Evolutionary conservation across 208 protist species (phyloP), one percentile per base, ranked within the genome.

Genomic region (Crithidia acanthocephali): DNA sequence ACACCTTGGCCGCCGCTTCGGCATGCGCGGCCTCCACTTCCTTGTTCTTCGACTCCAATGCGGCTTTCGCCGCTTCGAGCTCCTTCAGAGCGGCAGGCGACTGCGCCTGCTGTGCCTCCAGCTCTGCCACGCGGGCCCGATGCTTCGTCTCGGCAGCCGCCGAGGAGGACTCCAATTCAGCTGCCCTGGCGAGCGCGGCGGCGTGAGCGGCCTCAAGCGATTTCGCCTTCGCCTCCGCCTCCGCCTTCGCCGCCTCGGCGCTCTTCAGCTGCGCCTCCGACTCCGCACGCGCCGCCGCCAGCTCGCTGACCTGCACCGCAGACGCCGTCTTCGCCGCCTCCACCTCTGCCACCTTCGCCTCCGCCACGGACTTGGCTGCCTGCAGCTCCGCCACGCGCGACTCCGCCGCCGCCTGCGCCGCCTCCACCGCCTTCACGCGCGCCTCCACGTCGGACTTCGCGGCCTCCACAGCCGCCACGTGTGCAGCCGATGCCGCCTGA

Each of bases 11-110:
- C 35, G 25, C 37, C 5, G 52, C 27, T 1, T 37, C 33, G 2
- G 55, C 40, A 23, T 56, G 47, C 20, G 40, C 18, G 2, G 68
- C 68, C 57, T 58, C n/a, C 20, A 72, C 40, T 27, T 64, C 44
- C 28, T 45, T 20, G 25, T 42, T 28, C 28, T 37, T 37, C 15
- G 67, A 20, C 20, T 64, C 67, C 44, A 42, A 25, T 3, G 2
- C 25, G 2, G 30, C 47, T 5, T 35, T 40, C 18, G 67, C 67
- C 7, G 67, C 56, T n/a, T n/a, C n/a, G n/a, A n/a, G n/a, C n/a
- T n/a, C 23, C 23, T 37, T 15, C 57, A 10, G 11, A 11, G 2
- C 13, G 4, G 23, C 23, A 1, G 1, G 0, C 23, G 33, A 18
- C 30, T 27, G 20, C 11, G 52, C 52, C 52, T 30, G 22, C 52